These are phyloP conservation scores for Metschnikowia anglica DNA, from an alignment of 805 yeast genomes.

Conservation along the genomic window DNA sequence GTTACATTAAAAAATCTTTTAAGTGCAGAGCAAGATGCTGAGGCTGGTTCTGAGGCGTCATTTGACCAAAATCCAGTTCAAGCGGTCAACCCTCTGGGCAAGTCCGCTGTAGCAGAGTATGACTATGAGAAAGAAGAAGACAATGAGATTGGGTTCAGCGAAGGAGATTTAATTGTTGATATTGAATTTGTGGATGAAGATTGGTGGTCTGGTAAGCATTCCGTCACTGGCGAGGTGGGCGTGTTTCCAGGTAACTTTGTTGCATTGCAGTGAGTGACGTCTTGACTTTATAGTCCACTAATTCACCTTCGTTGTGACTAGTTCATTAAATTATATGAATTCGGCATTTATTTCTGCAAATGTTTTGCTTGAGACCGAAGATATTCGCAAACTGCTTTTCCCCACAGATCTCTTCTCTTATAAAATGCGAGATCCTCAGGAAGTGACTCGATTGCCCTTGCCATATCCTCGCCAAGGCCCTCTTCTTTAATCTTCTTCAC, in stretches of 20 bases:
- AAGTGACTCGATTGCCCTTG: slow-evolving; percentile 34
- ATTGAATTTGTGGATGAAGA: slow-evolving; percentile 90
- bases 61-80: slow-evolving; percentile 8
- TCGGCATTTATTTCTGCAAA: background rate
- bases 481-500: slow-evolving; percentile 29
- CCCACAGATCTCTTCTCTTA: slow-evolving; percentile 39
- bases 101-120: slow-evolving; percentile 63
- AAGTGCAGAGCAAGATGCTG: background rate
- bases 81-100: slow-evolving; percentile 8
- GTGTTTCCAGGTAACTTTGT: slow-evolving; percentile 94
- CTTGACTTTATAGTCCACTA: background rate
- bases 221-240: slow-evolving; percentile 67
- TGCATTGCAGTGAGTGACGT: slow-evolving; percentile 19
- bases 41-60: slow-evolving; percentile 7
- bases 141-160: slow-evolving; percentile 82
- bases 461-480: slow-evolving; percentile 32
- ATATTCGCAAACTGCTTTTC: slow-evolving; percentile 36
- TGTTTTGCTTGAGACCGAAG: slow-evolving; percentile 12
- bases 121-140: slow-evolving; percentile 91
- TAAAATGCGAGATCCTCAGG: slow-evolving; percentile 41
- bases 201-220: slow-evolving; percentile 92
- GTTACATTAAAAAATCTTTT: slow-evolving; percentile 37
- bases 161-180: slow-evolving; percentile 77
- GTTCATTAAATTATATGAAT: background rate
- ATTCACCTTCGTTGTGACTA: background rate